Percentiles rank a stretch among this genome's conserved stretches.
Evolutionary conservation across 148 eudicot species (phyloP).

Genomic region (Amaranthus cruentus): DNA sequence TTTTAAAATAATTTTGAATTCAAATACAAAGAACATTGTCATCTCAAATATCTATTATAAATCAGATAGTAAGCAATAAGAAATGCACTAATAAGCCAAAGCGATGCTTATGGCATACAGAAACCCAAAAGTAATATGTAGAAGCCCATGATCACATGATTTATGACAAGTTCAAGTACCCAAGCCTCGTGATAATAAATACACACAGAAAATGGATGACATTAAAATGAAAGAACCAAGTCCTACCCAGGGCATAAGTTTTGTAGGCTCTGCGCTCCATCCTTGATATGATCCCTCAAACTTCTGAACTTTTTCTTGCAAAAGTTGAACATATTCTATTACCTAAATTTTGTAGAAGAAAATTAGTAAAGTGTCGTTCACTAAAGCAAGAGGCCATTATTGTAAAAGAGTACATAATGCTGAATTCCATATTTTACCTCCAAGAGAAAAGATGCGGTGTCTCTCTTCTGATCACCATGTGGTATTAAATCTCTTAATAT

Average conservation of each 20-base stretch:
- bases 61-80: background rate
- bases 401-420: background rate
- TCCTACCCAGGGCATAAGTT: constrained; percentile 91
- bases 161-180: background rate
- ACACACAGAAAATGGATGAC: background rate
- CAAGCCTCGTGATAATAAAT: background rate
- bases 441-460: constrained; percentile 81
- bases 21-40: constrained; percentile 1
- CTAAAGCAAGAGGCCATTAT: background rate
- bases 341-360: constrained; percentile 44
- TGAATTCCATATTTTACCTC: constrained; percentile 47
- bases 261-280: constrained; percentile 76
- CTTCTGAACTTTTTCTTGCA: constrained; percentile 83
- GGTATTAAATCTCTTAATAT: constrained; percentile 78
- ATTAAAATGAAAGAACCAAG: constrained; percentile 12
- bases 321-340: constrained; percentile 72
- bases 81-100: background rate
- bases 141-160: background rate
- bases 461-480: constrained; percentile 85
- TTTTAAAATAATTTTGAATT: background rate
- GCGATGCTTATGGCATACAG: background rate
- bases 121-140: background rate
- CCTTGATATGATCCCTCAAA: constrained; percentile 80
- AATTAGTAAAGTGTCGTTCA: background rate
- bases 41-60: background rate